These are phyloP conservation scores for Polymyxa betae DNA, from an alignment of 208 protist species.

Conservation along the genomic window DNA sequence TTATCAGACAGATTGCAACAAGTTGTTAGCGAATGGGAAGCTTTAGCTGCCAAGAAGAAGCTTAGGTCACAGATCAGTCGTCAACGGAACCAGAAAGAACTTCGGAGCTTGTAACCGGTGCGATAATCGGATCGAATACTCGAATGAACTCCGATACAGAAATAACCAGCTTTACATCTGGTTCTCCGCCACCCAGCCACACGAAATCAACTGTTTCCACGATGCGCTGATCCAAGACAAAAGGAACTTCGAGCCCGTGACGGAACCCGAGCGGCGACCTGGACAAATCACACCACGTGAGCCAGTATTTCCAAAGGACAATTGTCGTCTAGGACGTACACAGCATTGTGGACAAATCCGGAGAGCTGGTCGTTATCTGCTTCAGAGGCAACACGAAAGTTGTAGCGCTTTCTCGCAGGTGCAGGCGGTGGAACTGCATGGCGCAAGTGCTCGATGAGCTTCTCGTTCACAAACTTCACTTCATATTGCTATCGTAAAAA, in stretches of 20 bases:
- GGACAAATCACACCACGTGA: background rate
- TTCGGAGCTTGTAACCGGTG: background rate
- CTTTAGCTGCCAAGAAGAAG: no score
- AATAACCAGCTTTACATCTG: slow-evolving; percentile 39
- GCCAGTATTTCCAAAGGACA: background rate
- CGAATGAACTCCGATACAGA: background rate
- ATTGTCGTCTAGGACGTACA: background rate
- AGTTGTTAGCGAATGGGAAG: no score
- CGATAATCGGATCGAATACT: slow-evolving; percentile 38
- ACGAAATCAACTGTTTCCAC: slow-evolving; percentile 36
- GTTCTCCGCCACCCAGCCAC: slow-evolving; percentile 31
- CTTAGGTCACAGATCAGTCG: no score
- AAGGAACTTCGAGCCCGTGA: slow-evolving; percentile 5
- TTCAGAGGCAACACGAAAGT: slow-evolving; percentile 24
- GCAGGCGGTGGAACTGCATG: background rate
- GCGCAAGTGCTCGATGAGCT: slow-evolving; percentile 37
- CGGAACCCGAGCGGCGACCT: slow-evolving; percentile 17
- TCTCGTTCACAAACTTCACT: slow-evolving; percentile 26
- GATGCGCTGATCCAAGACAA: slow-evolving; percentile 37
- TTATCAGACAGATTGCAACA: no score
- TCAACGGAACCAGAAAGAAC: no score
- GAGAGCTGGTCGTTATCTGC: slow-evolving; percentile 11
- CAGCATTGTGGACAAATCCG: slow-evolving; percentile 38
- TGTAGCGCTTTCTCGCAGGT: slow-evolving; percentile 41
- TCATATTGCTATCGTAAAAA: slow-evolving; percentile 34